Conservation (phyloP, 2,329 filamentous ascomycete species). For the Aspergillus pseudonomiae region DNA sequence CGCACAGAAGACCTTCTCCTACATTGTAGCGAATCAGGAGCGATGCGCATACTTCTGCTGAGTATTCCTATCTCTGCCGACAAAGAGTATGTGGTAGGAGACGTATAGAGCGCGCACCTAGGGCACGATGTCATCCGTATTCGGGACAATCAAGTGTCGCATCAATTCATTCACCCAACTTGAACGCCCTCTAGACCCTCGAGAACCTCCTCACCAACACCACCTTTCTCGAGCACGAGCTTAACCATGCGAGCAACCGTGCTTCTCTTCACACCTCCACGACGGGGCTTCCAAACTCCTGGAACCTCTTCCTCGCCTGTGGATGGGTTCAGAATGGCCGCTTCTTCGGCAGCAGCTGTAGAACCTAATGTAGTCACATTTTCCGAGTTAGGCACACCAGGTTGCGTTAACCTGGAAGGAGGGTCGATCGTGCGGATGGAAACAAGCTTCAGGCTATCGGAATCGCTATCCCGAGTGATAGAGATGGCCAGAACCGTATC, state of each 20-base stretch:
- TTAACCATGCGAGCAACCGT: conserved; percentile 75
- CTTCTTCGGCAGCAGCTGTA: conserved; percentile 44
- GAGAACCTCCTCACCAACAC: conserved; percentile 84
- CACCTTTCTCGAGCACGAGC: conserved; percentile 73
- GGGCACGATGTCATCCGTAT: background rate
- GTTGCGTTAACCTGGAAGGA: conserved; percentile 71
- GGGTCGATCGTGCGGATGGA: conserved; percentile 75
- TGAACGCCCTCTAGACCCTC: conserved; percentile 73
- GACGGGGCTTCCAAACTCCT: conserved; percentile 82
- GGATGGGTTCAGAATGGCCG: conserved; percentile 46
- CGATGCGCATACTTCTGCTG: background rate
- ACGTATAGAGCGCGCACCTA: background rate
- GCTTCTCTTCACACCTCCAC: conserved; percentile 78
- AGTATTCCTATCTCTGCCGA: background rate
- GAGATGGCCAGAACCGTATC: conserved; percentile 87
- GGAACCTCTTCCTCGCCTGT: conserved; percentile 61
- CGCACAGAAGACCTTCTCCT: background rate
- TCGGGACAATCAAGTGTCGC: conserved; percentile 2
- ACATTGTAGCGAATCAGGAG: background rate
- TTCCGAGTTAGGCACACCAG: conserved; percentile 67
- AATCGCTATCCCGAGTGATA: conserved; percentile 53
- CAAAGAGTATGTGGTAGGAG: background rate
- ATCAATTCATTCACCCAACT: conserved; percentile 51
- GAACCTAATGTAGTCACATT: conserved; percentile 57
- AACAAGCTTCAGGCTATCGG: conserved; percentile 61